phyloP scores from a whole-genome alignment of 78 protist genomes.

The Dictyostelium brefeldianum region DNA sequence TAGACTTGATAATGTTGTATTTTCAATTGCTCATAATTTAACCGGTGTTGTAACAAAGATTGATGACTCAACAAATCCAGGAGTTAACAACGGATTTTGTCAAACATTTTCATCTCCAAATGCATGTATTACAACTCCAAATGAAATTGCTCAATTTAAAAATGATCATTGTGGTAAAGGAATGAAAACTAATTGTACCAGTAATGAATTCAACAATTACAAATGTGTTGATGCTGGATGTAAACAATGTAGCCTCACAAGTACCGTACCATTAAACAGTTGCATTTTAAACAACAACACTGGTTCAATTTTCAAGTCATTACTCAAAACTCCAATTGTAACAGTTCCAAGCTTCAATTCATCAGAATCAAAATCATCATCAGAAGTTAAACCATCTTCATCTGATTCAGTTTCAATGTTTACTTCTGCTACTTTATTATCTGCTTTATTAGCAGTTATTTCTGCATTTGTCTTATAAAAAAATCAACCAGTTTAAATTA shows the following conservation, averaged over 20 bases:
- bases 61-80: background rate
- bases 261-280: background rate
- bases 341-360: too few relatives aligned
- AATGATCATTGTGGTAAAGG: slow-evolving; percentile 26
- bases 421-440: too few relatives aligned
- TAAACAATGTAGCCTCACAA: background rate
- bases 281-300: background rate
- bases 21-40: background rate
- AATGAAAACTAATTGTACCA: slow-evolving; percentile 9
- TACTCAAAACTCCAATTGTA: background rate
- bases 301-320: background rate
- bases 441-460: too few relatives aligned
- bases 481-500: too few relatives aligned
- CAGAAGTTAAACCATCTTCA: too few relatives aligned
- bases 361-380: too few relatives aligned
- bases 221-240: background rate
- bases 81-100: background rate
- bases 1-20: background rate
- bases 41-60: background rate
- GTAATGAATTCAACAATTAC: background rate
- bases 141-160: background rate
- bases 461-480: too few relatives aligned
- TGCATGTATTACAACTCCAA: background rate
- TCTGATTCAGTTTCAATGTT: too few relatives aligned
- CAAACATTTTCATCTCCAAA: slow-evolving; percentile 12